Percentiles rank a stretch among this genome's conserved stretches.
These are phyloP conservation scores for Acer campestre DNA, from an alignment of 345 rosid genomes.

Conservation along the genomic window DNA sequence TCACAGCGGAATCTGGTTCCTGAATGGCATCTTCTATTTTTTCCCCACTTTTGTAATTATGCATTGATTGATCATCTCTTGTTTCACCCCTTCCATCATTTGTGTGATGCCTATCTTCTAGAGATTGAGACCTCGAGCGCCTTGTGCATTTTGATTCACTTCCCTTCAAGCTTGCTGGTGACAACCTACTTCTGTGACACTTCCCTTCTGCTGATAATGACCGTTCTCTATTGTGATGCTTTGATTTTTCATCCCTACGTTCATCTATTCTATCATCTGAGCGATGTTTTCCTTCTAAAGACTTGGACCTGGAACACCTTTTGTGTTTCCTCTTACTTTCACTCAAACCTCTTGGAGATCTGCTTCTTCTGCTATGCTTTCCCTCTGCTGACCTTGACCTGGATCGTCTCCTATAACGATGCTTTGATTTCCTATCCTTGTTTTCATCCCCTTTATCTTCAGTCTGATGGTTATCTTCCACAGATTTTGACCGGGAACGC, in stretches of 20 bases:
- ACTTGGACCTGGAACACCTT: slow-evolving; percentile 58
- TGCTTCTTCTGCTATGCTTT: slow-evolving; percentile 48
- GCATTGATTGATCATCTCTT: slow-evolving; percentile 25
- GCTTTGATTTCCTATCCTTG: slow-evolving; percentile 57
- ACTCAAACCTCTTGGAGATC: slow-evolving; percentile 52
- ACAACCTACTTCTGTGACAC: slow-evolving; percentile 38
- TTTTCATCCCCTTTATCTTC: slow-evolving; percentile 46
- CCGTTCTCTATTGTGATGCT: slow-evolving; percentile 43
- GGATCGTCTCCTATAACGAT: slow-evolving; percentile 57
- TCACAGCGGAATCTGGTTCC: slow-evolving; percentile 19
- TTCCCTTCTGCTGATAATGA: slow-evolving; percentile 52
- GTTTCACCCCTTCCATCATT: slow-evolving; percentile 25
- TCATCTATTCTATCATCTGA: slow-evolving; percentile 45
- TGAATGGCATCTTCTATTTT: slow-evolving; percentile 17
- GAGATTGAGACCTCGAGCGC: slow-evolving; percentile 49
- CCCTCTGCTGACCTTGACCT: slow-evolving; percentile 66
- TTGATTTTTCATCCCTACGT: slow-evolving; percentile 43
- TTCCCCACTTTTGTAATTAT: background rate
- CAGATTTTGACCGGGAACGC: slow-evolving; percentile 75
- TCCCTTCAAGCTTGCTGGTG: slow-evolving; percentile 45
- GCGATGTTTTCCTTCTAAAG: slow-evolving; percentile 45
- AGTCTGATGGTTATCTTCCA: slow-evolving; percentile 46
- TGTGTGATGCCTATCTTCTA: slow-evolving; percentile 32
- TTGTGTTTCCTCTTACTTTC: slow-evolving; percentile 52
- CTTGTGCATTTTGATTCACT: slow-evolving; percentile 41